Base-by-base conservation (phyloP, 495 filamentous ascomycete species). In the Aspergillus steynii region DNA sequence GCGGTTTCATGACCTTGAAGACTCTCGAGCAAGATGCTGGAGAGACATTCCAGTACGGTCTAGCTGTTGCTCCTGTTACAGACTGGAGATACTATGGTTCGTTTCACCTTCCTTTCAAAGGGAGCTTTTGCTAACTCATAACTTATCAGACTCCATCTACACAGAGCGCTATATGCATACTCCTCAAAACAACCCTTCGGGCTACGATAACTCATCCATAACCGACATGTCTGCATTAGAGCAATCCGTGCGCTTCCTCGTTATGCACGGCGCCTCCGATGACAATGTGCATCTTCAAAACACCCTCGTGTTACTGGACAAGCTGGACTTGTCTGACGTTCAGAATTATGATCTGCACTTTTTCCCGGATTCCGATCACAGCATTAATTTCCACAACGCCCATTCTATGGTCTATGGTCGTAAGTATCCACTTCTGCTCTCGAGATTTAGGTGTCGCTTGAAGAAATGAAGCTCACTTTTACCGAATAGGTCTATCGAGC, bases 261-360 rank as follows among this genome's bases (percentile, higher is more conserved):
- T 99, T 59, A 96, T 97, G 90, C 95, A 99, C 68, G 95, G 95
- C 60, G 83, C 92, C 14, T 89, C 90, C 3, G 95, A 99, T 65
- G 95, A 99, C 74, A 99, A 99, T 65, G 95, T 99, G 6, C 95
- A 99, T 72, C 82, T 96, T 72, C 95, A 99, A 73, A 98, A 96
- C 70, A 88, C 92, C 1, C 80, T 97, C 54, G 89, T 86, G 3
- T 74, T 99, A 63, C 74, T 98, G 50, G 95, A 99, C 73, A 88
- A 88, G 66, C 80, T 99, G 48, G 92, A 99, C 75, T 69, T 97
- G 60, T 87, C 79, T 2, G 85, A 85, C 29, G 85, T 98, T 2
- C 89, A 96, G 75, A 99, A 99, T 71, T 99, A 97, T 63, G 95
- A 99, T 71, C 84, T 98, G 50, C 94, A 97, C 74, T 86, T 97